Evolutionary conservation across 2,329 filamentous ascomycete species (phyloP).

Genomic region (Sclerotinia subarctica): DNA sequence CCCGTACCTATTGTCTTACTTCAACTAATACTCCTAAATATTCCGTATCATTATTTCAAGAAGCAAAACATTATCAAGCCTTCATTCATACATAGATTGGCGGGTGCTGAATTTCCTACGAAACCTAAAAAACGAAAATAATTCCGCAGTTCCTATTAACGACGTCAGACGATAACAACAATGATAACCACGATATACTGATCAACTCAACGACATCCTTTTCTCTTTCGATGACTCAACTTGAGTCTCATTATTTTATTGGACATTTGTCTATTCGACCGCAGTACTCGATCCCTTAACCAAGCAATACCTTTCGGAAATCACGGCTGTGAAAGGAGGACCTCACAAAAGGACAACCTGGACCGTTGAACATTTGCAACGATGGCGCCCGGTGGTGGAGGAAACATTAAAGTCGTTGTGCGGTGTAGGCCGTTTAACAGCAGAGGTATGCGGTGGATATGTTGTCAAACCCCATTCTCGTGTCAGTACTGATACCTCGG

Average conservation of each 20-base stretch:
- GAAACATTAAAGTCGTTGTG: constrained; percentile 99
- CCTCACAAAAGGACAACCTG: constrained; percentile 8
- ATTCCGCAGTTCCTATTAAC: constrained; percentile 2
- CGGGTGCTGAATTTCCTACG: background rate
- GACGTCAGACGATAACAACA: constrained; percentile 19
- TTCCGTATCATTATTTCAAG: background rate
- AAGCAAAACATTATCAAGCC: background rate
- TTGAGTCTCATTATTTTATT: background rate
- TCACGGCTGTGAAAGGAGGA: constrained; percentile 16
- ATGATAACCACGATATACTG: constrained; percentile 20
- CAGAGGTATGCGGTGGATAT: constrained; percentile 61
- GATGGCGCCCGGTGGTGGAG: constrained; percentile 55
- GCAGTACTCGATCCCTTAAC: constrained; percentile 20
- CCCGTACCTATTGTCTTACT: constrained; percentile 4
- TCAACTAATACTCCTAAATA: constrained; percentile 8
- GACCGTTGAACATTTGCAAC: constrained; percentile 28
- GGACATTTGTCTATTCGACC: constrained; percentile 10
- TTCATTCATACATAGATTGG: constrained; percentile 3
- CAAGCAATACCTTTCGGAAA: background rate
- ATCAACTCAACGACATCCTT: constrained; percentile 9
- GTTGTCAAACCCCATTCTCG: background rate
- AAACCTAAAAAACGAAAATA: constrained; percentile 8
- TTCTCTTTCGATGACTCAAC: constrained; percentile 19
- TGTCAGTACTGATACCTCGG: constrained; percentile 22
- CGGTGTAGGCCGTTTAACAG: constrained; percentile 92